A percentile compares a stretch with the other conserved stretches of the same genome.
phyloP scores from a whole-genome alignment of 257 asterid species.

The Primulina eburnea region DNA sequence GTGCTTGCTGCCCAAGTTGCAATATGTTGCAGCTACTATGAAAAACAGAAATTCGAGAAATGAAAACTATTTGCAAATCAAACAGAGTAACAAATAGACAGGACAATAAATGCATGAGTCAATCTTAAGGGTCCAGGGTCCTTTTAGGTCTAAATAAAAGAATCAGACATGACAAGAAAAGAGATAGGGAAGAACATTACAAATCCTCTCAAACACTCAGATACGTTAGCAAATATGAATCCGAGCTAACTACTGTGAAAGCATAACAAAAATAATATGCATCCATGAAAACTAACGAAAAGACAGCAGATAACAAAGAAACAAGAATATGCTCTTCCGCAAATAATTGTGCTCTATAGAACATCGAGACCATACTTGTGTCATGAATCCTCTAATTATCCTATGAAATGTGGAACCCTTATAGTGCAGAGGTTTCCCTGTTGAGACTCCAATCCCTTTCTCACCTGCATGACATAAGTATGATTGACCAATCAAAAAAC shows the following conservation, averaged over 20 bases:
- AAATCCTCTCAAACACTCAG: neutral
- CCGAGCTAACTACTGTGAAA: neutral
- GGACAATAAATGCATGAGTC: conserved; percentile 6
- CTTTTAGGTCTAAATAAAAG: conserved; percentile 11
- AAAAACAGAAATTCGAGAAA: neutral
- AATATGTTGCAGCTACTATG: neutral
- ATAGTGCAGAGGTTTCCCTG: conserved; percentile 92
- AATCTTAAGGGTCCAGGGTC: neutral
- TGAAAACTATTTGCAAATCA: neutral
- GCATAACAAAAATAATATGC: conserved; percentile 1
- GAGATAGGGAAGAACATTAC: neutral
- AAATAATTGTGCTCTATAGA: neutral
- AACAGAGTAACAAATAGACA: conserved; percentile 1
- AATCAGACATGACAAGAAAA: neutral
- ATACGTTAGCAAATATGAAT: conserved; percentile 14
- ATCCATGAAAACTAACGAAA: conserved; percentile 12
- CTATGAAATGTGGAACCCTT: conserved; percentile 89
- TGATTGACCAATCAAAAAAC: conserved; percentile 8
- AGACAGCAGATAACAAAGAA: neutral
- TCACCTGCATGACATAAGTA: conserved; percentile 52
- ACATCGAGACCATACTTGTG: conserved; percentile 60
- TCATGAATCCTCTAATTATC: conserved; percentile 94
- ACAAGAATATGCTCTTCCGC: conserved; percentile 14
- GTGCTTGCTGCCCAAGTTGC: neutral
- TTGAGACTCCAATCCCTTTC: conserved; percentile 74